Base-by-base conservation (phyloP, 2,329 filamentous ascomycete species). In the Annulohypoxylon truncatum region DNA sequence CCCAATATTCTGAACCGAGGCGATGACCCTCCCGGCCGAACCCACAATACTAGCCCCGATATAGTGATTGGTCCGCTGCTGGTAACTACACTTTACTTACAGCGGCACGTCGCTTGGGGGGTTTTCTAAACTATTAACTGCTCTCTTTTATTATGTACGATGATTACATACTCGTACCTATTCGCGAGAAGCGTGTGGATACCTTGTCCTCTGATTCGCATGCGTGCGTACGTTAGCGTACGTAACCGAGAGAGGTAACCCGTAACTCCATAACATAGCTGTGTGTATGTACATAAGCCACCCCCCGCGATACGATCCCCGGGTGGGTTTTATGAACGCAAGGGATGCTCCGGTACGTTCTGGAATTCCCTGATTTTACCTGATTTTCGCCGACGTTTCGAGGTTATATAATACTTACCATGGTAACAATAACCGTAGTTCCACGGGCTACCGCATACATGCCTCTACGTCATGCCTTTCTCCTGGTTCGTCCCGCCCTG, bases 11-110 rank as follows among this genome's bases (percentile, higher is more conserved):
- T 28, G 24, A 48, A 48, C 44, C 44, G 44, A 48, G 22, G 24
- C 44, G 44, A 48, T 24, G 24, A 24, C 44, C 44, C 24, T 46
- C 4, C 47, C 58, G 44, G 33, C 18, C n/a, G 54, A 66, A 55
- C 29, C 64, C 57, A 58, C 64, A 33, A 12, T 22, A 54, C 67
- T 69, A 69, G 53, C 64, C 67, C 64, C 53, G 57, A 69, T 67
- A 28, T 44, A 69, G 67, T 53, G 67, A 57, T 67, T 64, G 6
- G 57, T 62, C 67, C 64, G 67, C 53, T 18, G 38, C 28, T 56
- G 50, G 56, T 59, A 54, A 52, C 52, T 57, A 64, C 33, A 44
- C 31, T 44, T 44, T 52, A 38, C 48, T 40, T 56, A 61, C 46
- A 15, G 48, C 44, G 20, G 24, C 22, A 55, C 42, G n/a, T 29